These are phyloP conservation scores for Penicillium sp. DNA, from an alignment of 2,329 filamentous ascomycete species.

Conservation along the genomic window DNA sequence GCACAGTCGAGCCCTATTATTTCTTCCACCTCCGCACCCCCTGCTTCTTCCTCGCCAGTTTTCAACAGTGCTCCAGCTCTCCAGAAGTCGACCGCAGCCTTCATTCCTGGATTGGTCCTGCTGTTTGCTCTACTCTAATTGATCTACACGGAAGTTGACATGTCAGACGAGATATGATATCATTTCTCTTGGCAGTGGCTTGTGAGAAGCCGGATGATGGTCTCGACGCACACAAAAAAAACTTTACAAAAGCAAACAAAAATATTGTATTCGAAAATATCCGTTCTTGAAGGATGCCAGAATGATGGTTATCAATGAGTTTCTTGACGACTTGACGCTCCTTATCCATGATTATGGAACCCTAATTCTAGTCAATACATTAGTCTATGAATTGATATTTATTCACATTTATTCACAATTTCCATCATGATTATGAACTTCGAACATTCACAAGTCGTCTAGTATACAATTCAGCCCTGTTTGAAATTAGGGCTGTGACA, in stretches of 20 bases:
- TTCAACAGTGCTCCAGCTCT: constrained; percentile 22
- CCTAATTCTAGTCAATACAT: constrained; percentile 16
- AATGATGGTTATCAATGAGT: constrained; percentile 11
- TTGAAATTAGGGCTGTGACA: constrained; percentile 11
- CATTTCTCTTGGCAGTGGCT: not conserved
- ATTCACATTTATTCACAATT: not conserved
- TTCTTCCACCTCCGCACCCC: constrained; percentile 5
- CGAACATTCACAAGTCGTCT: not conserved
- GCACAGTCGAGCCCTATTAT: not conserved
- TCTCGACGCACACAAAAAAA: not conserved
- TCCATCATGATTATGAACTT: not conserved
- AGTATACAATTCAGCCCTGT: not conserved
- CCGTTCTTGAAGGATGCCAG: not conserved
- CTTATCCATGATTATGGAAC: constrained; percentile 16
- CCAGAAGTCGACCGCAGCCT: constrained; percentile 15
- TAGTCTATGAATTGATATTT: constrained; percentile 13
- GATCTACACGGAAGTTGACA: not conserved
- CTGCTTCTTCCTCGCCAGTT: constrained; percentile 8
- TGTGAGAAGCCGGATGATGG: too few relatives aligned
- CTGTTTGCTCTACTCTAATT: constrained; percentile 20
- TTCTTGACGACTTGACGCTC: constrained; percentile 19
- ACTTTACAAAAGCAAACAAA: constrained; percentile 3
- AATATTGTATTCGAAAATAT: constrained; percentile 14
- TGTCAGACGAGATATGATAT: not conserved
- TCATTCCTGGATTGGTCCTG: constrained; percentile 18